Evolutionary conservation across 2,329 filamentous ascomycete genomes (phyloP), one percentile per base, ranked within the genome.

Genomic region (Colletotrichum melonis): DNA sequence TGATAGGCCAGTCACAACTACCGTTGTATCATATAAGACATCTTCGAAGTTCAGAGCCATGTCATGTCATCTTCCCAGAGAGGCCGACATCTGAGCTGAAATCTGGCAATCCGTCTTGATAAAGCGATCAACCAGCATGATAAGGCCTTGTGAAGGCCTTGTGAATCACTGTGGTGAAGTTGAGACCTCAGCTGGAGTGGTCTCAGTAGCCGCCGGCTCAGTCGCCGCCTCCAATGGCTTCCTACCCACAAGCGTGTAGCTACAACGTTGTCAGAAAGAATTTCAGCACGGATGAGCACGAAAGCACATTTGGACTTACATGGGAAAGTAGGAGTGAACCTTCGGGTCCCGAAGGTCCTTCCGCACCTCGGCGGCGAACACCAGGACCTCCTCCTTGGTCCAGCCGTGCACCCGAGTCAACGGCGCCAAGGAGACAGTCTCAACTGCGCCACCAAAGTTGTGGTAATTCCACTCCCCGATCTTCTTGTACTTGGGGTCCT

Each of bases 401-500:
- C 79, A 80, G 28, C 76, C 79, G 12, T 81, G 69, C 19, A 74
- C 76, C 62, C 78, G 78, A 11, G 77, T 80, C 22, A 81, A 78
- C 1, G 81, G 70, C 7, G 74, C 74, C 52, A 79, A 76, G n/a
- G 79, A 79, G 22, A 81, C 75, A 16, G 76, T 79, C 63, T 81
- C 76, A 12, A 80, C 58, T 4, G 78, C 80, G 35, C 80, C 76
- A 12, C 80, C 72, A 32, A 79, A 76, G 46, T 81, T 81, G 28
- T 80, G 78, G 14, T 76, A 67, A 16, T 77, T 78, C 76, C 80
- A 64, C 77, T 14, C 74, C 78, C 88, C 88, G 1, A 89, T 76
- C 63, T 88, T 84, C 77, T 89, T 91, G 66, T 87, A 82, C 30
- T 85, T 84, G 7, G 82, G 81, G 46, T 88, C 85, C 58, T 85